Evolutionary conservation across 2,329 filamentous ascomycete species (phyloP).

Genomic region (Talaromyces atroroseus): DNA sequence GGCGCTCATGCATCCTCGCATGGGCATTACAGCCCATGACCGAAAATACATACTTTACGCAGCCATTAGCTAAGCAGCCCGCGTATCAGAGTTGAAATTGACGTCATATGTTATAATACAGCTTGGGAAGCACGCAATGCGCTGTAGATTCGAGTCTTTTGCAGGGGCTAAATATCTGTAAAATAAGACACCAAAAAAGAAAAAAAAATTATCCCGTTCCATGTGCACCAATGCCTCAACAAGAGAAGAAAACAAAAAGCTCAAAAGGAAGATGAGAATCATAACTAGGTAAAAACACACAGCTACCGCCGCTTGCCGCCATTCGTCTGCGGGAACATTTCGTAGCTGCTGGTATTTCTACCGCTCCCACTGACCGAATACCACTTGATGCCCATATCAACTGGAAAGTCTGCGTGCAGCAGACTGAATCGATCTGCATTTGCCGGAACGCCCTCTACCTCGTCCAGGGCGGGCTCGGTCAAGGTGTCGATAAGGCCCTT

Average conservation of each 20-base stretch:
- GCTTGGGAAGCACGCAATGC: not conserved
- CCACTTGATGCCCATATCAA: conserved; percentile 39
- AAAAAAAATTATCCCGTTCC: not conserved
- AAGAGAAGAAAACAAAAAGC: not conserved
- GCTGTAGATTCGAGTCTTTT: not conserved
- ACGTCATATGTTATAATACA: not conserved
- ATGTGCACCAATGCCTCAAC: not conserved
- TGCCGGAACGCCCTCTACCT: conserved; percentile 26
- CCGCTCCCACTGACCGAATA: conserved; percentile 26
- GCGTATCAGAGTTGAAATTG: not conserved
- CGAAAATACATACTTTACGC: not conserved
- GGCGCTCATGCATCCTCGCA: not conserved
- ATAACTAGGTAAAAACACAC: not conserved
- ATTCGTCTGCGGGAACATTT: conserved; percentile 21
- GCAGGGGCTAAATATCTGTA: not conserved
- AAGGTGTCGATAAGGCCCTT: conserved; percentile 35
- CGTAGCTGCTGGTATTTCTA: conserved; percentile 15
- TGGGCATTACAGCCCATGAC: not conserved
- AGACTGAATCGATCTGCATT: conserved; percentile 34
- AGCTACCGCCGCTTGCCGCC: conserved; percentile 8
- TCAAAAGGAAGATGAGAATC: not conserved
- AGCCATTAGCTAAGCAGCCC: not conserved
- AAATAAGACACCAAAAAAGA: not conserved
- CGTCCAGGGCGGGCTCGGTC: conserved; percentile 26
- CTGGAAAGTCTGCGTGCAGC: conserved; percentile 41